phyloP scores from a whole-genome alignment of 192 early-diverging fungal genomes.

The Obelidium mucronatum region DNA sequence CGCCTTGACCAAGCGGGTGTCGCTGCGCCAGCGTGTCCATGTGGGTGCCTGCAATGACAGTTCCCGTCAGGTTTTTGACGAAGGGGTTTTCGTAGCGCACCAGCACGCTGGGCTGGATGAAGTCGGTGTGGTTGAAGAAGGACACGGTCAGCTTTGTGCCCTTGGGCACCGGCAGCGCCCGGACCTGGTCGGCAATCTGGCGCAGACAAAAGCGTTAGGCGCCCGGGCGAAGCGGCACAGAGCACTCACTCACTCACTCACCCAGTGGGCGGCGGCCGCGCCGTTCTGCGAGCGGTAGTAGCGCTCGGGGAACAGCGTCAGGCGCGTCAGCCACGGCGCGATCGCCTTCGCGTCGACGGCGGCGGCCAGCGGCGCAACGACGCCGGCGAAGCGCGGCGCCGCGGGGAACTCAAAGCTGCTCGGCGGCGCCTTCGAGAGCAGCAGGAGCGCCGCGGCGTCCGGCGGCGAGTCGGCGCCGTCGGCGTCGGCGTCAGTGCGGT shows the following conservation, averaged over 20 bases:
- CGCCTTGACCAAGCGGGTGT: constrained; percentile 22
- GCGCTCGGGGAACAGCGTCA: constrained; percentile 38
- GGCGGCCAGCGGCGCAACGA: constrained; percentile 21
- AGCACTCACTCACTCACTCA: not conserved
- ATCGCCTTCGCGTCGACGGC: constrained; percentile 4
- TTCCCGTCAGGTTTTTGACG: not conserved
- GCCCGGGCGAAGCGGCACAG: not conserved
- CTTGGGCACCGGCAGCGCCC: not conserved
- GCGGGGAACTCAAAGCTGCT: too few relatives aligned
- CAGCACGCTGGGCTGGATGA: constrained; percentile 39
- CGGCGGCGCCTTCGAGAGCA: too few relatives aligned
- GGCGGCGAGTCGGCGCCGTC: too few relatives aligned
- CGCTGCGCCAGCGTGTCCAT: not conserved
- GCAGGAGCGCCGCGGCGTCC: too few relatives aligned
- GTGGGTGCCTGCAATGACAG: constrained; percentile 9
- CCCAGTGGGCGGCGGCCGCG: constrained; percentile 33
- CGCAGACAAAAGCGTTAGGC: too few relatives aligned
- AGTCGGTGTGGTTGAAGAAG: constrained; percentile 28
- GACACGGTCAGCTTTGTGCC: constrained; percentile 31
- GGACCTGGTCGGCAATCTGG: not conserved
- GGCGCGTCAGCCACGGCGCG: constrained; percentile 8
- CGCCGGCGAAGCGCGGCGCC: too few relatives aligned
- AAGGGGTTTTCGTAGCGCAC: constrained; percentile 26
- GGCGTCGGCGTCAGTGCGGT: too few relatives aligned
- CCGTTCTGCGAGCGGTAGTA: constrained; percentile 38